A percentile compares a stretch with the other conserved stretches of the same genome.
phyloP scores from a whole-genome alignment of 2,329 filamentous ascomycete species.

The Alternaria infectoria region DNA sequence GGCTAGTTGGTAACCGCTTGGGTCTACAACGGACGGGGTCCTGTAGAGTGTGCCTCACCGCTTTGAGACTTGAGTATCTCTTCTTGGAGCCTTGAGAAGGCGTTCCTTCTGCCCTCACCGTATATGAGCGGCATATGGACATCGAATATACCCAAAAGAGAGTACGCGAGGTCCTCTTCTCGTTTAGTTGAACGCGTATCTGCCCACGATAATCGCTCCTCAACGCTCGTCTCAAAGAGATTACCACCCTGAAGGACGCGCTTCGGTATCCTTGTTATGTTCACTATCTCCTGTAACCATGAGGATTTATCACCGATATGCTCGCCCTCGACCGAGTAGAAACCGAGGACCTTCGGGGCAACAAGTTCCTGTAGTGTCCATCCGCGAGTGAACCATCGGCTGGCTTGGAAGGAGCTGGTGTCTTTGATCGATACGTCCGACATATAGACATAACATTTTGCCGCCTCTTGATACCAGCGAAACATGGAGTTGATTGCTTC shows the following conservation, averaged over 20 bases:
- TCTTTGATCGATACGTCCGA: background rate
- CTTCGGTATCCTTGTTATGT: background rate
- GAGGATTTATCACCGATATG: background rate
- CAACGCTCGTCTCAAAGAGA: background rate
- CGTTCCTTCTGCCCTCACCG: background rate
- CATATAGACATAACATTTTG: background rate
- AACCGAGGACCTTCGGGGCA: background rate
- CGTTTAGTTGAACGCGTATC: background rate
- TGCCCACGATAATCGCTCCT: constrained; percentile 4
- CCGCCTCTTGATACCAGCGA: background rate
- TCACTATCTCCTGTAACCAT: background rate
- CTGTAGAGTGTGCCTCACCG: background rate
- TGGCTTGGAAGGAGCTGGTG: background rate
- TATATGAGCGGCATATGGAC: background rate
- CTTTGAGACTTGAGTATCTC: background rate
- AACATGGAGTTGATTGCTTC: background rate
- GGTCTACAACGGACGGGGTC: too few relatives aligned
- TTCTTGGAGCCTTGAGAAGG: background rate
- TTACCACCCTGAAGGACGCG: background rate
- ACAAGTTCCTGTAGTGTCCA: background rate
- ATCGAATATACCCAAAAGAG: background rate
- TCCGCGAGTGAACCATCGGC: background rate
- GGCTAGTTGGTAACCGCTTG: too few relatives aligned
- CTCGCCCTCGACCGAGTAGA: background rate
- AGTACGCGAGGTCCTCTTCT: background rate